Evolutionary conservation across 78 protist species (phyloP).

Genomic region (Creolimax fragrantissima): DNA sequence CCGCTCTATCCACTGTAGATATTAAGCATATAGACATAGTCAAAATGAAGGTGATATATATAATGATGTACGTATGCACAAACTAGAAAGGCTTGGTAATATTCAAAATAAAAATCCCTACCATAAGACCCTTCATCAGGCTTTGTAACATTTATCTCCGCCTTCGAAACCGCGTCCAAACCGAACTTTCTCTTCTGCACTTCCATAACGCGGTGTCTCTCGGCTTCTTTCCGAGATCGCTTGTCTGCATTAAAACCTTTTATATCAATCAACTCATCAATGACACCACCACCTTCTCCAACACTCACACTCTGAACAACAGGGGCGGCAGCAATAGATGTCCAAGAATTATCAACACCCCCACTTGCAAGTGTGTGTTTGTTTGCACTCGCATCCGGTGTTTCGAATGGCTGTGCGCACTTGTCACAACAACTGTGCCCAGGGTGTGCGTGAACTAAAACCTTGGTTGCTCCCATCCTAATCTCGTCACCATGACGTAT

Average conservation of each 20-base stretch:
- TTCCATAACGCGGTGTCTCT: background rate
- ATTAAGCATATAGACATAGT: background rate
- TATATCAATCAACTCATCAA: too few species aligned
- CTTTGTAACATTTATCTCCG: too few species aligned
- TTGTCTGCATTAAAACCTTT: too few species aligned
- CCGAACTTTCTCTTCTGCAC: background rate
- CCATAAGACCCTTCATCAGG: background rate
- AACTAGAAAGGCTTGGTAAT: too few species aligned
- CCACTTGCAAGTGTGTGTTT: background rate
- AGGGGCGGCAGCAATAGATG: too few species aligned
- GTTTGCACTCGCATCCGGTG: background rate
- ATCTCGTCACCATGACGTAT: background rate
- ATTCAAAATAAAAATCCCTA: background rate
- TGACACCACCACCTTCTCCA: too few species aligned
- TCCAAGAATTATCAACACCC: too few species aligned
- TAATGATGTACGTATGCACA: background rate
- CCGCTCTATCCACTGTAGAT: background rate
- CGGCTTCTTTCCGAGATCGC: too few species aligned
- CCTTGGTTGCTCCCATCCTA: background rate
- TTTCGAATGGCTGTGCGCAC: background rate
- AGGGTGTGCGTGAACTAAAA: background rate
- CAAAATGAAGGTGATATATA: background rate
- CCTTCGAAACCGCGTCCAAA: background rate
- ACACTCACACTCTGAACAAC: too few species aligned
- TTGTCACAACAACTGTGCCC: background rate